Base-by-base conservation (phyloP, 2,329 filamentous ascomycete genomes). In the Botrytis galanthina region DNA sequence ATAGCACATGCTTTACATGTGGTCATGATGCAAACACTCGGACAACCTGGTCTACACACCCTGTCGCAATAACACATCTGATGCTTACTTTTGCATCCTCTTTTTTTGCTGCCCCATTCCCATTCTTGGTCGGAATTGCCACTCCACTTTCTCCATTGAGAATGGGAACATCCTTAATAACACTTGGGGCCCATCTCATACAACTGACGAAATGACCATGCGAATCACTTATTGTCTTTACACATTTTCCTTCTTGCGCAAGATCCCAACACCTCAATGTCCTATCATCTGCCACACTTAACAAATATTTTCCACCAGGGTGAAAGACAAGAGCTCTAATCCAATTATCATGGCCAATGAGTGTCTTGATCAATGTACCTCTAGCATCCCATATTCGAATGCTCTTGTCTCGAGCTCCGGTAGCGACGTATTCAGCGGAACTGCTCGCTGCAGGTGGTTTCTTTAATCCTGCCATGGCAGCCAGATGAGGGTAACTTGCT, bases 341-440 rank as follows among this genome's bases (percentile, higher is more conserved):
- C 95, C 95, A 98, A 81, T 98, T 98, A 81, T 98, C 95, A 81
- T 98, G 95, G 2, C 95, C 95, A 1, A 90, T 84, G 1, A 98
- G 85, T 0, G 92, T 96, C 81, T 94, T 95, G 80, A 98, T 90
- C 76, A 93, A 89, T 18, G 91, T 94, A 46, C 95, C 95, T 71
- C 94, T 89, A 18, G 91, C 88, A 81, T 97, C 93, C 94, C 95
- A 98, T 10, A 98, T 84, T 79, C 91, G 91, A 80, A 98, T 97
- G 0, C 91, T 92, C 85, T 97, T 98, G 83, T 98, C 95, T 81
- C 95, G 87, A 14, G 92, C 92, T 16, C 94, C 95, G 0, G 95
- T 97, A 0, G 95, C 95, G 81, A 97, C 88, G 80, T 93, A 98
- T 80, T 98, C 95, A 8, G 93, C 93, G 0, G 91, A 89, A 78